These are phyloP conservation scores for Geosmithia putterillii DNA, from an alignment of 2,329 filamentous ascomycete genomes.

Conservation along the genomic window DNA sequence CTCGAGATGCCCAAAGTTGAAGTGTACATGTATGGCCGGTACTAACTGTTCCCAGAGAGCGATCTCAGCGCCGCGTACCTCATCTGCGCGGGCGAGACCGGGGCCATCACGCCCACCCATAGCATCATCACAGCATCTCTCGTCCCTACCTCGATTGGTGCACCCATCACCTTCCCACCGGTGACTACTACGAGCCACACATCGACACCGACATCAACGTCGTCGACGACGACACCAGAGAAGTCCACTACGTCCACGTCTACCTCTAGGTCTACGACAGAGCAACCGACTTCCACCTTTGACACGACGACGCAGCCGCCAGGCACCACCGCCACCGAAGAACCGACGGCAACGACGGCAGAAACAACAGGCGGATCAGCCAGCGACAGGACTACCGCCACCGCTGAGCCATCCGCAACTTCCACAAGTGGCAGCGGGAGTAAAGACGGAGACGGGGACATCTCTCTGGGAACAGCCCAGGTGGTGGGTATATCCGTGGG, in stretches of 20 bases:
- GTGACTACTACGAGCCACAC: constrained; percentile 3
- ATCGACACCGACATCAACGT: constrained; percentile 5
- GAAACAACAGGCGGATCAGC: constrained; percentile 3
- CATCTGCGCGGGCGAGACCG: constrained; percentile 42
- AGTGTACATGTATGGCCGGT: too few relatives aligned
- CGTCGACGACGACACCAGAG: constrained; percentile 13
- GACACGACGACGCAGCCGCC: constrained; percentile 5
- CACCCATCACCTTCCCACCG: constrained; percentile 15
- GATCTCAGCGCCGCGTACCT: constrained; percentile 36
- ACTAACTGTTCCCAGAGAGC: constrained; percentile 15
- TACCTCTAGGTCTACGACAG: not conserved
- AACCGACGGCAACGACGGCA: not conserved
- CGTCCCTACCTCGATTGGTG: constrained; percentile 13
- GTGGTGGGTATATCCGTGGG: constrained; percentile 48
- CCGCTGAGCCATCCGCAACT: not conserved
- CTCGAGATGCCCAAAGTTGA: too few relatives aligned
- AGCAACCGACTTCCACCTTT: not conserved
- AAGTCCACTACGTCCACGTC: not conserved
- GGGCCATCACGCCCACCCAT: constrained; percentile 45
- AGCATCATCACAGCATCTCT: constrained; percentile 44
- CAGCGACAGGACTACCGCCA: not conserved
- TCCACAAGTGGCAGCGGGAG: not conserved
- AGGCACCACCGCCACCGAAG: not conserved
- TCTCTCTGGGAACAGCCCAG: constrained; percentile 24
- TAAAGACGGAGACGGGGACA: constrained; percentile 6